Conservation (phyloP, 163 green algal genomes). For the Scenedesmus sp. region DNA sequence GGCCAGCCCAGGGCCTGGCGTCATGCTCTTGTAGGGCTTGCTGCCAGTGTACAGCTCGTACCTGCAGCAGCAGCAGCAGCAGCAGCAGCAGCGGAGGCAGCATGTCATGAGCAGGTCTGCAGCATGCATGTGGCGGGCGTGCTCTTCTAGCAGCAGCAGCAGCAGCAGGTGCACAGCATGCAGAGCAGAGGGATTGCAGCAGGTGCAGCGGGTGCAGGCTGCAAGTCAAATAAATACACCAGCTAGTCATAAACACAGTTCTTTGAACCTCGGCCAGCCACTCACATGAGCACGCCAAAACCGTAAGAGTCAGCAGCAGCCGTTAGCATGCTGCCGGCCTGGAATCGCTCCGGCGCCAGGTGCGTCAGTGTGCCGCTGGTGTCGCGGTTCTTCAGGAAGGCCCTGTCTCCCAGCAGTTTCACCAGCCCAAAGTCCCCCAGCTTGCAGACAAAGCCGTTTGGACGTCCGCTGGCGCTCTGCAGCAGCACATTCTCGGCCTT, state of each 20-base stretch:
- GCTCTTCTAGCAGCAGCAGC: not conserved
- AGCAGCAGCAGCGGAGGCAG: not conserved
- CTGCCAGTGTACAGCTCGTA: constrained; percentile 53
- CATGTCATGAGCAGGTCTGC: not conserved
- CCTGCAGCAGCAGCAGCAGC: not conserved
- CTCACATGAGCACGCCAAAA: constrained; percentile 58
- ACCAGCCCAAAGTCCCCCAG: constrained; percentile 70
- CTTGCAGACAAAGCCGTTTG: constrained; percentile 32
- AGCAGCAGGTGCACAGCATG: not conserved
- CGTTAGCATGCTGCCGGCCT: constrained; percentile 53
- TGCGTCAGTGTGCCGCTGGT: constrained; percentile 36
- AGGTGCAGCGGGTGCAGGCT: no score
- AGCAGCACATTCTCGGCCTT: constrained; percentile 52
- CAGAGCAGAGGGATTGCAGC: no score
- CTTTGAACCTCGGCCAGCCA: no score
- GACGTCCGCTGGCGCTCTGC: not conserved
- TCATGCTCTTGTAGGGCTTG: constrained; percentile 27
- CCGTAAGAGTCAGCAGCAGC: constrained; percentile 63
- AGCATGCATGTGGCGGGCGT: no score
- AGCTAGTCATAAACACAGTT: no score
- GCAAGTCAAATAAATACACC: not conserved
- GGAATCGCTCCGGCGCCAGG: constrained; percentile 59
- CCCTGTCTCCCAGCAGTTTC: constrained; percentile 54
- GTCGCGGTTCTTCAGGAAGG: constrained; percentile 51
- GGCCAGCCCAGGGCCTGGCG: not conserved